A percentile compares a stretch with the other conserved stretches of the same genome.
phyloP scores from a whole-genome alignment of 2,329 filamentous ascomycete genomes.

The Mariannaea sp. region DNA sequence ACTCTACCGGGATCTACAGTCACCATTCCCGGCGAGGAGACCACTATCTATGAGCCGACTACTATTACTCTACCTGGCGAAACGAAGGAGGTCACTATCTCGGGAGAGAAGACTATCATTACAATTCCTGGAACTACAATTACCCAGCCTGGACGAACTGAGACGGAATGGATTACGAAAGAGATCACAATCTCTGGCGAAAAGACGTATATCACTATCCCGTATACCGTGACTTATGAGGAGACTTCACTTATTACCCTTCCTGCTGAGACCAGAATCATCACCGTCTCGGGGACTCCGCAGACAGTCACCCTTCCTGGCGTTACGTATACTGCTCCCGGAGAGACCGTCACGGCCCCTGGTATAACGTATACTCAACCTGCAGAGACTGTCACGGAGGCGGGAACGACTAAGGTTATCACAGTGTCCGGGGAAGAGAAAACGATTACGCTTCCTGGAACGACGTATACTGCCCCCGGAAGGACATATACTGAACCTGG shows the following conservation, averaged over 20 bases:
- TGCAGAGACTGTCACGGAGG: slow-evolving; percentile 11
- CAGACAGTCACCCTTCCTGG: slow-evolving; percentile 4
- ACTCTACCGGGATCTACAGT: slow-evolving; percentile 3
- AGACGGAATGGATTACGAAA: background rate
- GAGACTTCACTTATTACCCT: background rate
- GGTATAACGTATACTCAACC: slow-evolving; percentile 3
- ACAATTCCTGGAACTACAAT: background rate
- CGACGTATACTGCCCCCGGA: background rate
- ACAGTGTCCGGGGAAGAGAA: slow-evolving; percentile 18
- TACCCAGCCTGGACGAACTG: background rate
- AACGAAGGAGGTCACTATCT: background rate
- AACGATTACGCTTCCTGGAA: slow-evolving; percentile 1
- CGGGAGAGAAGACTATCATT: background rate
- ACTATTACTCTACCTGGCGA: background rate
- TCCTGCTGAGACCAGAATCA: slow-evolving; percentile 1
- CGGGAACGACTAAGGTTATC: slow-evolving; percentile 5
- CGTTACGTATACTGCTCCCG: slow-evolving; percentile 1
- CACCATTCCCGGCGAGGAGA: background rate
- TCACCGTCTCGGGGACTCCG: slow-evolving; percentile 2
- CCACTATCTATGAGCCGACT: background rate
- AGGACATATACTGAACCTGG: slow-evolving; percentile 11
- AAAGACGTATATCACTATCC: background rate
- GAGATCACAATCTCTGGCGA: slow-evolving; percentile 1
- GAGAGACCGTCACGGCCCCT: slow-evolving; percentile 14
- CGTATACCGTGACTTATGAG: background rate